Evolutionary conservation across 805 yeast species (phyloP), one percentile per base, ranked within the genome.

Genomic region (Zygosaccharomyces lentus): DNA sequence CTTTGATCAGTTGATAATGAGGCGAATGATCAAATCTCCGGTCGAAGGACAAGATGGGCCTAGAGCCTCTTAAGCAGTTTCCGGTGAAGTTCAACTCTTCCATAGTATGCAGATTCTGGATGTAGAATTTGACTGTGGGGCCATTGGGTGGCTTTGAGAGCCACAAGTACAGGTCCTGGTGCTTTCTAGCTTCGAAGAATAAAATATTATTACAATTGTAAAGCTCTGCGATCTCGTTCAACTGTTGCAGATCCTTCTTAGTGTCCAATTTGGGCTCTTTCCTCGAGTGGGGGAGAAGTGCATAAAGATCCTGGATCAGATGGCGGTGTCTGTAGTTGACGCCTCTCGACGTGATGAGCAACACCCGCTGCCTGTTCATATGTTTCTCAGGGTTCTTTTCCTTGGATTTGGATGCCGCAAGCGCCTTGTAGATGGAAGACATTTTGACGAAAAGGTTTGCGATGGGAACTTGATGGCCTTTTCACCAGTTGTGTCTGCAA

Each of bases 1-100:
- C 98, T 69, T 88, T 90, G 66, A 90, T 75, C 50, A 93, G 76
- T 61, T 71, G 75, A 61, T 74, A 73, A 62, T 90, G 96, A 37
- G 84, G 82, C 15, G 73, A 69, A 23, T 75, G 73, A 46, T 83
- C 87, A 67, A 93, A 93, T 23, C 82, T 64, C 50, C 76, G 74
- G 66, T 90, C 99, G 65, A 93, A 93, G 41, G 96, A 86, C 53
- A 93, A 74, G 32, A 93, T 68, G 5, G 99, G 99, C 66, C 99
- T 80, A 12, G 97, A 88, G 5, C 99, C 99, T 66, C 84, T 87
- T 53, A 93, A 73, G 63, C 96, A 88, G 71, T 93, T 93, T 42
- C 99, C 99, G 9, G 96, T 89, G 71, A 93, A 93, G 65, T 93
- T 90, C 53, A 93, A 74, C 69, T 93, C 99, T 62, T 90, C 96